phyloP scores from a whole-genome alignment of 345 rosid species.

The Ceriops tagal region DNA sequence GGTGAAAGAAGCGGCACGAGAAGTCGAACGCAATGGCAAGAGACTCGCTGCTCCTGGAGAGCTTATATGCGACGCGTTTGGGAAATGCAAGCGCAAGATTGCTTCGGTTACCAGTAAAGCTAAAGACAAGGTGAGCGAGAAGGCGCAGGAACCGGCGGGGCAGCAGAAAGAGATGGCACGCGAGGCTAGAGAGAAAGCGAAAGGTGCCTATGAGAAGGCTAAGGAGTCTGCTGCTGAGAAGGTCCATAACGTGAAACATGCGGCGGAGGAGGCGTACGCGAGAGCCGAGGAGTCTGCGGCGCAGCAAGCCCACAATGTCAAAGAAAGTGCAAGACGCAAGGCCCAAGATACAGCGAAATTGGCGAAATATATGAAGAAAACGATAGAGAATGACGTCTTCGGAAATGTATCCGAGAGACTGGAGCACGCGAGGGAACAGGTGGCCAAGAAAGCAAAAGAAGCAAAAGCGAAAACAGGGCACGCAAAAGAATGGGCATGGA shows the following conservation, averaged over 20 bases:
- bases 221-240: constrained; percentile 9
- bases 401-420: constrained; percentile 1
- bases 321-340: constrained; percentile 13
- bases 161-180: constrained; percentile 6
- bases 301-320: background rate
- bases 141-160: background rate
- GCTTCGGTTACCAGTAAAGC: constrained; percentile 40
- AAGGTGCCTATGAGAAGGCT: constrained; percentile 1
- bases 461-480: constrained; percentile 11
- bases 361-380: background rate
- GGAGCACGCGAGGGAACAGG: background rate
- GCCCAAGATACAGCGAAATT: constrained; percentile 1
- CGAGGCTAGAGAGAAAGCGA: background rate
- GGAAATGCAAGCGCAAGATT: constrained; percentile 51
- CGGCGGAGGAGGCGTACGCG: constrained; percentile 6
- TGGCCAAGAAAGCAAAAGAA: constrained; percentile 4
- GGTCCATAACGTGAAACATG: constrained; percentile 10
- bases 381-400: background rate
- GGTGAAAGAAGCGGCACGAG: no score
- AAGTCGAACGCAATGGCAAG: constrained; percentile 30
- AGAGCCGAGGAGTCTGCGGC: constrained; percentile 1
- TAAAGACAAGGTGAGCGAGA: constrained; percentile 37
- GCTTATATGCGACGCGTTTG: constrained; percentile 54
- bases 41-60: constrained; percentile 39
- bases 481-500: background rate